phyloP scores from a whole-genome alignment of 2,329 filamentous ascomycete genomes.

The Cladosporium sp. region DNA sequence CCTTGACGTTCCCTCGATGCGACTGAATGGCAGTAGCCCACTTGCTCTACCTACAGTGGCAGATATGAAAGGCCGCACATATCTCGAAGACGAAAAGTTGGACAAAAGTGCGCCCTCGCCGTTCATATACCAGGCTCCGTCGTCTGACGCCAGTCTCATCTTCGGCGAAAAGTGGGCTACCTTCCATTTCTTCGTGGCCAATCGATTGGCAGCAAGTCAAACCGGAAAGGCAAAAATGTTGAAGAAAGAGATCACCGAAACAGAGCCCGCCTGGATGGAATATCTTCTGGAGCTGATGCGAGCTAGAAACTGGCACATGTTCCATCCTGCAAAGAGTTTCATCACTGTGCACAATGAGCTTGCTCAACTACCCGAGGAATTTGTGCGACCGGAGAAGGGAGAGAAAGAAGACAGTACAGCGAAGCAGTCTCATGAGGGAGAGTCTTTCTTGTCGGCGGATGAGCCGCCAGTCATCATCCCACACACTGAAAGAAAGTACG shows the following conservation, averaged over 20 bases:
- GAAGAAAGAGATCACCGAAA: constrained; percentile 63
- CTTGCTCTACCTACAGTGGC: constrained; percentile 52
- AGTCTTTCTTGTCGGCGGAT: constrained; percentile 40
- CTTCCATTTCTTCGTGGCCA: constrained; percentile 75
- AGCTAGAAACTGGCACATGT: constrained; percentile 71
- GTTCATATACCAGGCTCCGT: constrained; percentile 84
- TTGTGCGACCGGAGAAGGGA: constrained; percentile 25
- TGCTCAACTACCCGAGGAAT: constrained; percentile 70
- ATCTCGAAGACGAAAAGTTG: constrained; percentile 20
- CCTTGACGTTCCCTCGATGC: constrained; percentile 68
- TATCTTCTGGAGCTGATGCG: constrained; percentile 75
- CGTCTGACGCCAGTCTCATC: constrained; percentile 77
- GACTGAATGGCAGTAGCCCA: constrained; percentile 60
- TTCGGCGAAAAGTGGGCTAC: constrained; percentile 86
- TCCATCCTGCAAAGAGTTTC: constrained; percentile 71
- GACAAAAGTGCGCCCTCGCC: constrained; percentile 47
- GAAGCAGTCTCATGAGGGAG: constrained; percentile 25
- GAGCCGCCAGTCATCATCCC: constrained; percentile 24
- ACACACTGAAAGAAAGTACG: constrained; percentile 50
- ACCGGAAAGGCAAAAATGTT: constrained; percentile 29
- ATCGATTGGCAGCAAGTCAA: constrained; percentile 51
- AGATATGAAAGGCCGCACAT: constrained; percentile 36
- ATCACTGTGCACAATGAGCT: constrained; percentile 78
- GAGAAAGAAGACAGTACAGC: constrained; percentile 15
- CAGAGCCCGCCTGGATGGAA: constrained; percentile 75